Evolutionary conservation across 306 rosid genomes (phyloP).

Genomic region (Vachellia pachyceras): DNA sequence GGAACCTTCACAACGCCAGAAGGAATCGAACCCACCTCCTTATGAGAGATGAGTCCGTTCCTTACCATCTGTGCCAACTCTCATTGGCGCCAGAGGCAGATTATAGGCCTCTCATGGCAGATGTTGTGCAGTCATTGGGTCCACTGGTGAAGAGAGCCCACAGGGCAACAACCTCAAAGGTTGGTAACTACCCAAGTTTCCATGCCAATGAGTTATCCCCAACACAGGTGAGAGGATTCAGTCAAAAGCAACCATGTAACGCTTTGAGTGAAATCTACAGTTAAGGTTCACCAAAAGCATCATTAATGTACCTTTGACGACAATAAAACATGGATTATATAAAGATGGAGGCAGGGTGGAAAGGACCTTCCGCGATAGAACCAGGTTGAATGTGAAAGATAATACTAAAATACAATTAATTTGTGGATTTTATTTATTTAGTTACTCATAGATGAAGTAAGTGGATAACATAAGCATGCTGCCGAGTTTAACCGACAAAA

Average conservation of each 20-base stretch:
- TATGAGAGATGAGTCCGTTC: no score
- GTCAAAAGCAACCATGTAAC: conserved; percentile 48
- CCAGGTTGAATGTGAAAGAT: background rate
- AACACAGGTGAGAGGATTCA: conserved; percentile 40
- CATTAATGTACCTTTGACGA: background rate
- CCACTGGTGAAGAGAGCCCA: conserved; percentile 72
- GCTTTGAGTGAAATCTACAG: conserved; percentile 17
- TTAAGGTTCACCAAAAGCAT: background rate
- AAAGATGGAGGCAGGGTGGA: background rate
- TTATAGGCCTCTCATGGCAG: conserved; percentile 97
- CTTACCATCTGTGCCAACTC: no score
- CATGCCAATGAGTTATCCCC: conserved; percentile 31
- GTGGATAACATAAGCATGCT: background rate
- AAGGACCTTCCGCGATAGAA: background rate
- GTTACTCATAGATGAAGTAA: background rate
- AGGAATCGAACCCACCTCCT: no score
- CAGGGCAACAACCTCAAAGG: conserved; percentile 61
- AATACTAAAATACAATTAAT: background rate
- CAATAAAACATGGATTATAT: background rate
- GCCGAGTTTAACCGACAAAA: background rate
- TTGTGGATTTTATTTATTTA: background rate
- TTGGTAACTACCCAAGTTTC: conserved; percentile 60
- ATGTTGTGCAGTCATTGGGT: conserved; percentile 91
- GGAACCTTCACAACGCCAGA: no score
- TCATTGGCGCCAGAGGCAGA: no score